Base-by-base conservation (phyloP, 352 stramenopile species). In the Elongisporangium prolatum region DNA sequence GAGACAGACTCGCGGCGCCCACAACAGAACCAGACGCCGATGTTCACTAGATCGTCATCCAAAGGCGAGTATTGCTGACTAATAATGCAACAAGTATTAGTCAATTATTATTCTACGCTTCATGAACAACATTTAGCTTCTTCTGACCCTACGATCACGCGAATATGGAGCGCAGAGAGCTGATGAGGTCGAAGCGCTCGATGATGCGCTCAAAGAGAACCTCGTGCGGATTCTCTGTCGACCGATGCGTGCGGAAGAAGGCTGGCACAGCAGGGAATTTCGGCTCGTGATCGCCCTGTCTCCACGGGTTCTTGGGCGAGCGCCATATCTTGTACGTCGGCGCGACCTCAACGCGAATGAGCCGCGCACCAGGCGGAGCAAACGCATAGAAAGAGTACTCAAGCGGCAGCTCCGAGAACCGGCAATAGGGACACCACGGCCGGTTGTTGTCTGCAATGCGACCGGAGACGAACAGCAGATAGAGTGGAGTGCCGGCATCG, bases 391-490 rank as follows among this genome's bases (percentile, higher is more conserved):
- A 93, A 0, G 69, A 71, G 54, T 86, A 91, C 68, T 93, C 78
- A 17, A 89, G 24, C 1, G 81, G 78, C 24, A 90, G 58, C 60
- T 93, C 77, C 4, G 77, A 87, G 63, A 76, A 91, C 17, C 84
- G 81, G 52, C 84, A 93, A 67, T 89, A 93, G 16, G 80, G 77
- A 68, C 84, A 93, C 81, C 84, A 93, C 48, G 80, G 78, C 2
- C 84, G 72, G 47, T 91, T 83, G 62, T 93, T 93, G 50, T 72
- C 61, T 21, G 52, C 57, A 59, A 91, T 74, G 52, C 75, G 69
- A 5, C 81, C 84, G 0, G 81, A 90, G 0, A 93, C 69, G 59
- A 93, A 91, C 54, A 89, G 63, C 2, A 93, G 44, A 37, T 81
- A 91, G 11, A 80, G 54, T 17, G 78, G 80, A n/a, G 65, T 47